Percentiles rank a stretch among this genome's conserved stretches.
Conservation (phyloP, 805 yeast species). For the Brettanomyces sp. region DNA sequence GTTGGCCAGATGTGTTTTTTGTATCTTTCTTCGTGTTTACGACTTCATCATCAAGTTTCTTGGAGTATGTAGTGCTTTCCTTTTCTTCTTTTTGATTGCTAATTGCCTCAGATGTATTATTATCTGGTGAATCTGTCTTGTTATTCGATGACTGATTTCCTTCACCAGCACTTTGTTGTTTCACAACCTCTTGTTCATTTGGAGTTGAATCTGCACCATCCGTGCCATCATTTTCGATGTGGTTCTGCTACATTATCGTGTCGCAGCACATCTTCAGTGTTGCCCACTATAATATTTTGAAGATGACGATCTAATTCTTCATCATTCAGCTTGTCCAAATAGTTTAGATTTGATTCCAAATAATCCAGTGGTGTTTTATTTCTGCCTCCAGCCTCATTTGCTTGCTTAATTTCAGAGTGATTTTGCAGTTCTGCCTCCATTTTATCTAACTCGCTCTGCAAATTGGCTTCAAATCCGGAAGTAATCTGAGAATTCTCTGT, state of each 20-base stretch:
- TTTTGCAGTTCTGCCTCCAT: slow-evolving; percentile 6
- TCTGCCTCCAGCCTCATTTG: neutral
- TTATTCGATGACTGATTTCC: too few species aligned
- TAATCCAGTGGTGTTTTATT: slow-evolving; percentile 11
- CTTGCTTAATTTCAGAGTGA: neutral
- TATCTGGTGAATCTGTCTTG: too few species aligned
- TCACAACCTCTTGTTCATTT: too few species aligned
- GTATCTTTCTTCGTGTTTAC: neutral
- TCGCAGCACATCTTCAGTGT: neutral
- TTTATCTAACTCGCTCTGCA: slow-evolving; percentile 8
- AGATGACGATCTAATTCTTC: slow-evolving; percentile 22
- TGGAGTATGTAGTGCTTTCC: too few species aligned
- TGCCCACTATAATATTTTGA: slow-evolving; percentile 17
- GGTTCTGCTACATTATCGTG: too few species aligned
- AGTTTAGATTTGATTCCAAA: slow-evolving; percentile 16
- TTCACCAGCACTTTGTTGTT: too few species aligned
- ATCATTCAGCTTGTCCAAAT: slow-evolving; percentile 19
- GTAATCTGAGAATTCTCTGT: neutral
- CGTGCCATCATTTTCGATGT: too few species aligned
- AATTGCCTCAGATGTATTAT: too few species aligned
- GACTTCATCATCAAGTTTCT: neutral
- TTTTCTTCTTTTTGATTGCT: too few species aligned
- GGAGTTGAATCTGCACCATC: too few species aligned
- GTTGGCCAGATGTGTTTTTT: neutral
- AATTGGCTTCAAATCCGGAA: slow-evolving; percentile 3